Evolutionary conservation across 106 monocot genomes (phyloP), one percentile per base, ranked within the genome.

Genomic region (Dendrobium huoshanense): DNA sequence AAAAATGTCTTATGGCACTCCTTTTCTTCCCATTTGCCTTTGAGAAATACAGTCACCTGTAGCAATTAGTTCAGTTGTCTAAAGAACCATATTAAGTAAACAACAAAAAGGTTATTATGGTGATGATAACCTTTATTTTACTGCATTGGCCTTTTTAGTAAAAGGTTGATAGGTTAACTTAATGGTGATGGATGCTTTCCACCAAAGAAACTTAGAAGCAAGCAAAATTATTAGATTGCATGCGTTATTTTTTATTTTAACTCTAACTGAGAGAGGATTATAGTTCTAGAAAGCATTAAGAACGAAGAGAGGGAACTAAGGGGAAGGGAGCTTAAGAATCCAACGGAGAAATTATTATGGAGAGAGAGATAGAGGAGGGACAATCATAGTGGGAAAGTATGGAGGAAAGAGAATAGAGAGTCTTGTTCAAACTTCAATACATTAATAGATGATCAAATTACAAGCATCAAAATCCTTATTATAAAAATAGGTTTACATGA

Each of bases 21-120:
- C 64, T 31, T 82, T 41, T 72, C 83, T 51, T 88, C 84, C 76
- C 75, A 87, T 76, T 86, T 82, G 82, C 95, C 92, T 77, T 91
- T 99, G 24, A 95, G 59, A 79, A 93, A 99, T 33, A 99, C 79
- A 77, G 67, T 79, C 65, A 99, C 94, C 97, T 94, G 84, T 33
- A 29, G 74, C 40, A 77, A 27, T 74, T 4, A 49, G 76, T 7
- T 76, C 45, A 47, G 76, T 25, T 47, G 15, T 49, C 4, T 15
- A 20, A 33, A 74, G 74, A 74, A 19, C 70, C 25, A 6, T 67
- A 27, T 27, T 67, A 25, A 25, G 4, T 67, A 67, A 27, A 37
- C 37, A 70, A 61, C 61, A 27, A 27, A 37, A 70, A n/a, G 70
- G 7, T 70, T 51, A 51, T 70, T n/a, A 70, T 9, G 22, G n/a